phyloP scores from a whole-genome alignment of 495 filamentous ascomycete genomes.

The Lasiosphaeriaceae sp. region DNA sequence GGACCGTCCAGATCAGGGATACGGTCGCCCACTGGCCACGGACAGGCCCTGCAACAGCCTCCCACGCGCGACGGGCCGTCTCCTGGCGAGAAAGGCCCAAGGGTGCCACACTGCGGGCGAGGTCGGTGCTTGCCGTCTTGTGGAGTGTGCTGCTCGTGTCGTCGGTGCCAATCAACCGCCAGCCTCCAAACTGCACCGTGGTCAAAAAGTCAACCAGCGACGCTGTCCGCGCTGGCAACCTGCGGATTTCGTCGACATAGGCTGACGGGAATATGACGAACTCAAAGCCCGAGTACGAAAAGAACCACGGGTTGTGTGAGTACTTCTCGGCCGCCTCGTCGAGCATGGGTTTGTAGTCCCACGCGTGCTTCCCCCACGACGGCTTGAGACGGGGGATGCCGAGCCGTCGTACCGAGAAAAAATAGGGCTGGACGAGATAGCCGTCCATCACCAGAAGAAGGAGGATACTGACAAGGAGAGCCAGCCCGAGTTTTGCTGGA shows the following conservation, averaged over 20 bases:
- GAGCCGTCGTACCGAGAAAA: constrained; percentile 5
- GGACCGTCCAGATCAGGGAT: constrained; percentile 4
- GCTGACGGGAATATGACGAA: constrained; percentile 6
- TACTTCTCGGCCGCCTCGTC: constrained; percentile 7
- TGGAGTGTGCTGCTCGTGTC: constrained; percentile 8
- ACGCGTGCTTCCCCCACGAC: constrained; percentile 1
- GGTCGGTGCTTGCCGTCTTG: constrained; percentile 8
- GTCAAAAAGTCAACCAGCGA: constrained; percentile 10
- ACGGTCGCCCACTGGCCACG: constrained; percentile 3
- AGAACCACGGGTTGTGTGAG: constrained; percentile 5
- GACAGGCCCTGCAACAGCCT: background rate
- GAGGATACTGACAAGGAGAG: background rate
- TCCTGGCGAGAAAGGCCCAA: background rate
- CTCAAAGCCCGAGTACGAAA: constrained; percentile 9
- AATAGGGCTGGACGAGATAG: constrained; percentile 4
- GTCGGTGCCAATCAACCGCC: constrained; percentile 6
- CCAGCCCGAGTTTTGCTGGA: background rate
- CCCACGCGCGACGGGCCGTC: background rate
- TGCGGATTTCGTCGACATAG: constrained; percentile 6
- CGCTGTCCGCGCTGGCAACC: background rate
- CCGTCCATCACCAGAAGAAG: background rate
- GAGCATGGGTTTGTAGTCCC: constrained; percentile 9
- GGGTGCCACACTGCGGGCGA: constrained; percentile 1
- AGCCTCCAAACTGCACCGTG: constrained; percentile 7
- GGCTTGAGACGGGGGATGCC: constrained; percentile 3